Base-by-base conservation (phyloP, 495 filamentous ascomycete genomes). In the Pseudotulostoma volvatum region DNA sequence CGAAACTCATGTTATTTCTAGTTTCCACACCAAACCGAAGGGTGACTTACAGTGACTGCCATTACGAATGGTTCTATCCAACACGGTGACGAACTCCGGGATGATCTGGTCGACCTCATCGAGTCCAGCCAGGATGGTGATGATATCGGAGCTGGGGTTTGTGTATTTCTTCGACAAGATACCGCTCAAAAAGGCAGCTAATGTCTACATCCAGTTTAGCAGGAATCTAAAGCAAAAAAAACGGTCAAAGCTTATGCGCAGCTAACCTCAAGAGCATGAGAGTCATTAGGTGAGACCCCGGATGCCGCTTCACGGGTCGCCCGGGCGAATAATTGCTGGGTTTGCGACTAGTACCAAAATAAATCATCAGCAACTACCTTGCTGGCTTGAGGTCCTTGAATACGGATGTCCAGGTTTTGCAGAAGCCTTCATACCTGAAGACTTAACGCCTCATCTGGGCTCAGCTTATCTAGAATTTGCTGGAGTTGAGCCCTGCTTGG, bases 81-180 rank as follows among this genome's bases (percentile, higher is more conserved):
- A 60, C 14, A 77, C 70, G 13, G 73, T 70, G 25, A 94, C 90
- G 56, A 97, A 92, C 33, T 93, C 81, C 14, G 81, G 74, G 53
- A 95, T 86, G 36, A 87, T 71, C 9, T 67, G 65, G 56, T 97
- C 90, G 20, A 92, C 79, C 44, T 85, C 67, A 58, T 93, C 76
- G 31, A 97, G 70, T 4, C 90, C 92, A 4, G 88, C 82, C 35
- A 97, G 62, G 7, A 94, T 68, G 23, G 77, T 74, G 50, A 97
- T 93, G 48, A 93, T 82, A 57, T 97, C 90, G 31, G 87, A 87
- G 55, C 85, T 94, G 14, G 87, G 81, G 47, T 95, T 96, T 25
- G 84, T 92, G 57, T 95, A 96, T 51, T 79, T 84, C 59, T 95
- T 97, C 34, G 69, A 68, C 50, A 96, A 64, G 13, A 92, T 67